These are phyloP conservation scores for Coniferiporia sulphurascens DNA, from an alignment of 1,284 basidiomycete species.

Conservation along the genomic window DNA sequence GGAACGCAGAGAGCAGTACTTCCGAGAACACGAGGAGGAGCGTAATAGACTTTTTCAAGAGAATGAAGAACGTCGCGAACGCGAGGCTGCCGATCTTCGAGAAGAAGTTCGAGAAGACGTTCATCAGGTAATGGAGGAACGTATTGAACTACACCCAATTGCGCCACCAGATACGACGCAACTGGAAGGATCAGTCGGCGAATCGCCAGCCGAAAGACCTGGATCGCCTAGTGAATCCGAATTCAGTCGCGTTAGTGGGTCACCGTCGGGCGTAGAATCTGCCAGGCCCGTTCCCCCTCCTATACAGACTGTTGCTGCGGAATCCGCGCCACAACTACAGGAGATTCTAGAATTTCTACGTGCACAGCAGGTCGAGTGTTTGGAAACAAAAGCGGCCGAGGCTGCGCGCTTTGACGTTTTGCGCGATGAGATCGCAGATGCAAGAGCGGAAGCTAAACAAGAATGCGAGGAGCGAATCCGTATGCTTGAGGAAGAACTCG, in stretches of 20 bases:
- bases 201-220: neutral
- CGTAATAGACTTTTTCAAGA: slow-evolving; percentile 57
- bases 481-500: slow-evolving; percentile 60
- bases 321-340: slow-evolving; percentile 44
- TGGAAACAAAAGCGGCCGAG: slow-evolving; percentile 47
- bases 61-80: slow-evolving; percentile 50
- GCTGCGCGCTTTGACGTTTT: slow-evolving; percentile 44
- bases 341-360: slow-evolving; percentile 56
- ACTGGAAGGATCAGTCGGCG: neutral
- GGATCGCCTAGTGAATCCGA: neutral
- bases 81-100: slow-evolving; percentile 45
- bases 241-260: neutral
- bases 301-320: slow-evolving; percentile 34
- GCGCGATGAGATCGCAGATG: slow-evolving; percentile 35
- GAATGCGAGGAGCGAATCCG: slow-evolving; percentile 51
- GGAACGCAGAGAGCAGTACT: slow-evolving; percentile 53
- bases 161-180: neutral
- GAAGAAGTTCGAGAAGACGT: slow-evolving; percentile 46
- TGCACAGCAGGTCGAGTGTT: slow-evolving; percentile 54
- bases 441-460: slow-evolving; percentile 41
- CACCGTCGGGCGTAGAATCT: slow-evolving; percentile 2
- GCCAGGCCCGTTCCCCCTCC: slow-evolving; percentile 10
- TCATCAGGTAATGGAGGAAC: slow-evolving; percentile 12
- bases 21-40: slow-evolving; percentile 58
- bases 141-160: slow-evolving; percentile 12